Conservation (phyloP, 306 rosid genomes). For the Cucurbita maxima region DNA sequence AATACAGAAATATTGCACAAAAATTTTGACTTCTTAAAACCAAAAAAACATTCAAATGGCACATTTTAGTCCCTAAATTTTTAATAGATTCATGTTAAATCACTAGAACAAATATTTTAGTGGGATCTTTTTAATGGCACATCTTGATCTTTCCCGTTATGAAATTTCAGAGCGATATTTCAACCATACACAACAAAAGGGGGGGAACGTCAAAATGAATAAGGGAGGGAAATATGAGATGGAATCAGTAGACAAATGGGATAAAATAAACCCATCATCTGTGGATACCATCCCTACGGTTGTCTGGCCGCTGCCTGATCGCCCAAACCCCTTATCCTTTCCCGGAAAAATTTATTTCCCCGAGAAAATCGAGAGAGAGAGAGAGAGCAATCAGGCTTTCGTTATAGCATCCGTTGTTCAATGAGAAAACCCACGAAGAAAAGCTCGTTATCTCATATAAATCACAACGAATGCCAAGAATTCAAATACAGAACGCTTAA, state of each 20-base stretch:
- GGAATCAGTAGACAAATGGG: constrained; percentile 61
- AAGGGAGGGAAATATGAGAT: constrained; percentile 26
- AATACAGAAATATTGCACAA: no score
- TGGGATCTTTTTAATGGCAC: no score
- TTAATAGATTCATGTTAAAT: no score
- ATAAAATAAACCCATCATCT: constrained; percentile 28
- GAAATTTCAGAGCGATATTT: no score
- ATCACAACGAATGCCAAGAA: constrained; percentile 22
- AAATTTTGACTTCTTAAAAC: no score
- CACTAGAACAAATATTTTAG: no score
- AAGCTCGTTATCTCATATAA: constrained; percentile 11
- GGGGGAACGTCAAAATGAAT: background rate
- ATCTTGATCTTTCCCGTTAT: no score
- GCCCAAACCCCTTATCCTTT: background rate
- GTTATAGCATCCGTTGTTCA: constrained; percentile 28
- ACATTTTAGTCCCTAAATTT: no score
- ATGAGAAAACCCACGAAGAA: constrained; percentile 17
- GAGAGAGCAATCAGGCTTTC: constrained; percentile 24
- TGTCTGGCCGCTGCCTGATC: constrained; percentile 82
- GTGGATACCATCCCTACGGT: constrained; percentile 91
- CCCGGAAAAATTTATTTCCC: background rate
- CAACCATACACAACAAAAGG: no score
- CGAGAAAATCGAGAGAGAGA: constrained; percentile 6
- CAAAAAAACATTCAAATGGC: no score
- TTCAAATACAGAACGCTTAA: background rate